Conservation (phyloP, 2,329 filamentous ascomycete species). For the Microdochium bolleyi region DNA sequence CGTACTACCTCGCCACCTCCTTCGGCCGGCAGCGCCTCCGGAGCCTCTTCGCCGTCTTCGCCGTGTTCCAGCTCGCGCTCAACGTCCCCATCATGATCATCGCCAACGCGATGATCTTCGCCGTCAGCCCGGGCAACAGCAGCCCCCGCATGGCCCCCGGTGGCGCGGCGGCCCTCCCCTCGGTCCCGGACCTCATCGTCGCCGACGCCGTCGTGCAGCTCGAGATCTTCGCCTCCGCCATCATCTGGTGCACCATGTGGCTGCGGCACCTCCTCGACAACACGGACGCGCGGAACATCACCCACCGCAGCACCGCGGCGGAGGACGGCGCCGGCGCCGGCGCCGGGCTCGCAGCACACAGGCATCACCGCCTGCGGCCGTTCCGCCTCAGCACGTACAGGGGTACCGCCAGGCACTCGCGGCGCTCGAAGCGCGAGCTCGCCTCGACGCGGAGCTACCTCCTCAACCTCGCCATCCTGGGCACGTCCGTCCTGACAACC, state of each 20-base stretch:
- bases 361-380: background rate
- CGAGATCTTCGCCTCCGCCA: background rate
- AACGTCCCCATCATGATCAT: background rate
- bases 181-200: background rate
- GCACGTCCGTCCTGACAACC: background rate
- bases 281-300: background rate
- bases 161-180: background rate
- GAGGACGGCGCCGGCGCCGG: background rate
- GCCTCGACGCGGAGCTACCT: background rate
- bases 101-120: background rate
- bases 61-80: background rate
- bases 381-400: background rate
- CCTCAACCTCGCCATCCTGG: background rate
- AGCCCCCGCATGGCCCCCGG: background rate
- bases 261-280: background rate
- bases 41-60: background rate
- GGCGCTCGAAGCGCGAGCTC: background rate
- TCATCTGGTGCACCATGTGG: background rate
- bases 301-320: background rate
- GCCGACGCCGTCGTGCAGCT: background rate
- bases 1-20: background rate
- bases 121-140: background rate
- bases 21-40: background rate
- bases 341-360: too few species aligned
- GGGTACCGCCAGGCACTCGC: background rate